Base-by-base conservation (phyloP, 2,329 filamentous ascomycete genomes). In the Calonectria fujianensis region DNA sequence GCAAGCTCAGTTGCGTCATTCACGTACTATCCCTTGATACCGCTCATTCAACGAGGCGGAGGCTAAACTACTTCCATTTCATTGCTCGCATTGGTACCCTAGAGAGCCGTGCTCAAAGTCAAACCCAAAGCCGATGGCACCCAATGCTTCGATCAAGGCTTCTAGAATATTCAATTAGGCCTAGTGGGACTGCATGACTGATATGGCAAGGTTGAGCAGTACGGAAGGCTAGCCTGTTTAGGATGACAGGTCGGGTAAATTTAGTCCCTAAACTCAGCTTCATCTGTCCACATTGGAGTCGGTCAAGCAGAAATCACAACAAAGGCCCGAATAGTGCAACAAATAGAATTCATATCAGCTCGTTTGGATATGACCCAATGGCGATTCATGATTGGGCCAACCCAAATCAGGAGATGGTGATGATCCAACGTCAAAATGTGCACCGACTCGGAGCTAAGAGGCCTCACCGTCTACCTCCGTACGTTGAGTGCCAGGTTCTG, bases 141-240 rank as follows among this genome's bases (percentile, higher is more conserved):
- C 20, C 18, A 39, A 10, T n/a, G 13, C 35, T 61, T 41, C 37
- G n/a, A 41, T 18, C 27, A 27, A 39, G 37, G 14, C 57, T 63
- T 63, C 37, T 20, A 20, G 24, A 29, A 29, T 24, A 13, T 39
- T n/a, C 16, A 39, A 63, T 45, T 20, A 3, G 2, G 57, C 24
- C 16, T 27, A 31, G 57, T 29, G 24, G 4, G 20, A 41, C 7
- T 8, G 24, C 32, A 11, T 35, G 32, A 10, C 37, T 41, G 24
- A 41, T 6, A 16, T 13, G 7, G 9, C 20, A 37, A 39, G n/a
- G 7, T 29, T 18, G 14, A 20, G 24, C 14, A 63, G 6, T 41
- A 35, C 57, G 35, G 57, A 63, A 29, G 35, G 57, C 57, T 63
- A 63, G 37, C 57, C 57, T 7, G 4, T 41, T 63, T 63, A 5